Percentiles rank a stretch among this genome's conserved stretches.
Evolutionary conservation across 345 rosid species (phyloP).

Genomic region (Pseudoturritis turrita): DNA sequence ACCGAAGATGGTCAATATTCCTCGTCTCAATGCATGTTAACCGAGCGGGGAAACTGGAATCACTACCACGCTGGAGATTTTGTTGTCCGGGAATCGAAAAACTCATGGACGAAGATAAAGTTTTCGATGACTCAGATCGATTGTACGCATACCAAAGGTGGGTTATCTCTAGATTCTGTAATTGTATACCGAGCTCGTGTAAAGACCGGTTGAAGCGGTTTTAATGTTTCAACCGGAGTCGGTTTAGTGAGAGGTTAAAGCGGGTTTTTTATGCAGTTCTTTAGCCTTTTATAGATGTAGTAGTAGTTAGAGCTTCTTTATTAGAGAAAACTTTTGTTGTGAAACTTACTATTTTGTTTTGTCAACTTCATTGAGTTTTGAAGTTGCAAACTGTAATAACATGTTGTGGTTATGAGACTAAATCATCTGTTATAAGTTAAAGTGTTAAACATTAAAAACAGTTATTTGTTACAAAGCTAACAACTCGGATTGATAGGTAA

Average conservation of each 20-base stretch:
- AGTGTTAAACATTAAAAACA: too few species aligned
- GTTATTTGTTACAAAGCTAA: neutral
- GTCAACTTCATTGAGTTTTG: neutral
- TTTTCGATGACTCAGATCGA: slow-evolving; percentile 97
- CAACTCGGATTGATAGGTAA: neutral
- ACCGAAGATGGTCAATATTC: slow-evolving; percentile 77
- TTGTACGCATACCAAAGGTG: slow-evolving; percentile 98
- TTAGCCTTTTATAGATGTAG: slow-evolving; percentile 18
- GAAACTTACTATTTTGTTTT: neutral
- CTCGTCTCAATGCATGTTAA: slow-evolving; percentile 62
- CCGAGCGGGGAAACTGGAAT: slow-evolving; percentile 67
- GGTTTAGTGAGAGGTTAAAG: slow-evolving; percentile 28
- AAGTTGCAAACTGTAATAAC: neutral
- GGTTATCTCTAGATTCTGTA: slow-evolving; percentile 80
- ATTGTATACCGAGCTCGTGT: slow-evolving; percentile 52
- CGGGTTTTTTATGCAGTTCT: neutral
- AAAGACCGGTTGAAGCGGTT: slow-evolving; percentile 31
- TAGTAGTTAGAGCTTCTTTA: neutral
- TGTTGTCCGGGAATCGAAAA: slow-evolving; percentile 38
- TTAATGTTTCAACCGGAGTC: slow-evolving; percentile 6
- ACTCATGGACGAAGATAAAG: slow-evolving; percentile 44
- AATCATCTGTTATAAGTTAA: neutral
- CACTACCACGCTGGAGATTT: slow-evolving; percentile 84
- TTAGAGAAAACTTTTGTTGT: neutral
- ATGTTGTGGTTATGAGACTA: neutral